Evolutionary conservation across 192 early-diverging fungal species (phyloP).

Genomic region (Rhizophagus clarus): DNA sequence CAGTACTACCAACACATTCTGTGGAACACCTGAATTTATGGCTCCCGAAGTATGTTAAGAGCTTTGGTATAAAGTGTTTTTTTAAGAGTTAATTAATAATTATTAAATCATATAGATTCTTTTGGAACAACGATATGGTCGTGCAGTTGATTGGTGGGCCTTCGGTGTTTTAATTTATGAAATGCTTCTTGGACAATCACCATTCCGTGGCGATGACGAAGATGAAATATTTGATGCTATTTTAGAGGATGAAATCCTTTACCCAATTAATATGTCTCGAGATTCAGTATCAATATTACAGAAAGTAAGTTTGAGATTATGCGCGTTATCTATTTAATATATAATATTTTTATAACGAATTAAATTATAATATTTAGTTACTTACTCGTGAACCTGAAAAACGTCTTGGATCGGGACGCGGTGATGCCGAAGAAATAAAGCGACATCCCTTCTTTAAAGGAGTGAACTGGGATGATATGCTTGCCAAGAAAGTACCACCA

Average conservation of each 20-base stretch:
- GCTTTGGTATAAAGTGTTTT: background rate
- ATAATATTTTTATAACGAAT: background rate
- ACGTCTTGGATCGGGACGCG: constrained; percentile 81
- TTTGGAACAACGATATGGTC: constrained; percentile 90
- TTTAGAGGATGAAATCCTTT: constrained; percentile 92
- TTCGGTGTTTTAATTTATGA: constrained; percentile 86
- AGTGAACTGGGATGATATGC: constrained; percentile 95
- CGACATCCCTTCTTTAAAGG: constrained; percentile 92
- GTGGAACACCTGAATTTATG: constrained; percentile 99
- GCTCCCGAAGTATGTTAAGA: constrained; percentile 71
- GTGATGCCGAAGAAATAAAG: constrained; percentile 93
- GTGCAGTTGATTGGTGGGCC: constrained; percentile 99
- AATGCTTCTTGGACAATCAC: constrained; percentile 91
- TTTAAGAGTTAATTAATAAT: background rate
- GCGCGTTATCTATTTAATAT: background rate
- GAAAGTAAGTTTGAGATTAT: constrained; percentile 51
- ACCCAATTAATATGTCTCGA: constrained; percentile 90
- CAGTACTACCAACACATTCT: constrained; percentile 90
- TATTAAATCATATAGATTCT: constrained; percentile 58
- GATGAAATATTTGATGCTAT: constrained; percentile 99
- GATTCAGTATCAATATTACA: constrained; percentile 92
- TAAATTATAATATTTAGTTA: constrained; percentile 49
- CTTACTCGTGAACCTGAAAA: constrained; percentile 85
- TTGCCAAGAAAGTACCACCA: constrained; percentile 85
- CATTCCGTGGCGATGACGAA: constrained; percentile 95